Base-by-base conservation (phyloP, 2,329 filamentous ascomycete genomes). In the Exophiala sp. region DNA sequence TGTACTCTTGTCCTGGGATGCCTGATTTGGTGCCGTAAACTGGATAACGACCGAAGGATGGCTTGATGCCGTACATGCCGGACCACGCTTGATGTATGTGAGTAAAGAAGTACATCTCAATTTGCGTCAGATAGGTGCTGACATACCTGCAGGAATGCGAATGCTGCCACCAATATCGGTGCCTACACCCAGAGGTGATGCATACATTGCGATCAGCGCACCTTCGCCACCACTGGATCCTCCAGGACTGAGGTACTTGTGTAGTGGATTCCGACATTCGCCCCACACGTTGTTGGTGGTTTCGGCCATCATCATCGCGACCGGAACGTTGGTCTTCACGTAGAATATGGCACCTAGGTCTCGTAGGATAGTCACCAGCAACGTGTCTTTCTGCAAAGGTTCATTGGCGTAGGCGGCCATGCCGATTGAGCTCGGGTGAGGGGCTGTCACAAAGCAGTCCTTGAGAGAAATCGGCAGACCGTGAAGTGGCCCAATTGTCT, bases 401-500 rank as follows among this genome's bases (percentile, higher is more conserved):
- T 68, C 64, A 49, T 71, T 71, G 32, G 69, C 68, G 41, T 63
- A 71, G 12, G 63, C 66, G 11, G 68, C 65, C 65, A 71, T 68
- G n/a, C 69, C 69, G 29, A 70, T 64, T 4, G 66, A 68, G 2
- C 66, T 64, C 6, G 68, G 68, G 54, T 71, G 65, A 16, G 58
- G 58, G 14, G 58, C 51, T 10, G 55, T 60, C 11, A 64, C 47
- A 46, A 64, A 62, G 18, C 56, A 62, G 48, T 64, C 62, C 64
- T 90, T 90, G 43, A 90, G 75, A 0, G 84, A 82, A 42, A 77
- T 68, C 1, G 70, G 68, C 11, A 75, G 58, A 66, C 84, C 87
- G 66, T 89, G 86, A 1, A 90, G 75, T 1, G 86, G 85, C 0
- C 87, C 87, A 35, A 78, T 69, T 0, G 75, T 67, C 57, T 72